Evolutionary conservation across 1,284 basidiomycete species (phyloP), one percentile per base, ranked within the genome.

Genomic region (Rhodotorula sp.): DNA sequence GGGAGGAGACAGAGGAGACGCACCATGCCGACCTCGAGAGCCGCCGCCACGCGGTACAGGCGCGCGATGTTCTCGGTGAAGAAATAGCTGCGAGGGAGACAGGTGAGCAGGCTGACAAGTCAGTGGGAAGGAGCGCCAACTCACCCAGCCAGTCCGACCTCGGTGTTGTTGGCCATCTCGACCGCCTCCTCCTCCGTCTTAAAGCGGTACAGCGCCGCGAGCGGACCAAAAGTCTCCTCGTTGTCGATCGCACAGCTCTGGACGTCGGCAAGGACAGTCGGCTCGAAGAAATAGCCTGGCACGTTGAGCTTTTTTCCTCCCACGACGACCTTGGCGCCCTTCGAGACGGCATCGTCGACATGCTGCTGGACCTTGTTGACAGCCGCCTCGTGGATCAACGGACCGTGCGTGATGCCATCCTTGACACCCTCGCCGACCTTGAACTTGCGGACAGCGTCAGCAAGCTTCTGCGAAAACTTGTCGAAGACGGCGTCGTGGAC

Each of bases 1-100:
- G n/a, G 11, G 7, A 24, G 11, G 32, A 0, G 48, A 2, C 36
- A 3, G 19, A 32, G 46, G 86, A 22, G 84, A 52, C 91, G 90
- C 36, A 95, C 91, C 94, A 99, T 98, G 13, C 96, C 96, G 7
- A 94, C 92, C 81, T 99, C 92, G 56, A 99, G 84, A 70, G 87
- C 90, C 82, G 97, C 95, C n/a, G 94, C 92, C n/a, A 99, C 94
- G 56, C 95, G 86, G 91, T 92, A 98, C 67, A 93, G 89, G 39
- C 94, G 84, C 11, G 91, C 90, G 4, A 95, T 84, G 80, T 99
- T 94, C 69, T 90, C 83, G 55, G 92, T 92, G 83, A 88, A 97
- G 83, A 97, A 94, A 65, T 95, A 95, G 1, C 75, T 74, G 55
- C 1, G 9, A 20, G 10, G 5, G n/a, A 47, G 1, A n/a, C 11